A percentile compares a stretch with the other conserved stretches of the same genome.
Evolutionary conservation across 2,329 filamentous ascomycete species (phyloP).

Genomic region (Ophiobolus disseminans): DNA sequence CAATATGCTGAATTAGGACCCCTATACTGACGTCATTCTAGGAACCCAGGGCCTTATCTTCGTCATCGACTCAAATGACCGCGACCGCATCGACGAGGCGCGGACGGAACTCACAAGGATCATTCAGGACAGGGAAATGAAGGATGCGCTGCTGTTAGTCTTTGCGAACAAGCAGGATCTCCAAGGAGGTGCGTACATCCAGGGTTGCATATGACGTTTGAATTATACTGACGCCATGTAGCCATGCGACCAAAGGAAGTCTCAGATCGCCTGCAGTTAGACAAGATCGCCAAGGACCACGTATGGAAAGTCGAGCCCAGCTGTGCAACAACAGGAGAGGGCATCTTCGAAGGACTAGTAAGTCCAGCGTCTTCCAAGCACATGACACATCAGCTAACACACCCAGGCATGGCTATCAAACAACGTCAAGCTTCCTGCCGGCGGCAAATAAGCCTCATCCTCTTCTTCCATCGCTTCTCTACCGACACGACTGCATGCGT

Average conservation of each 20-base stretch:
- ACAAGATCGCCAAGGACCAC: slow-evolving; percentile 60
- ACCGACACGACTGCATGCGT: slow-evolving; percentile 46
- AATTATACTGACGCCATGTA: slow-evolving; percentile 29
- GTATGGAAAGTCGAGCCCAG: slow-evolving; percentile 63
- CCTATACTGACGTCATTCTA: slow-evolving; percentile 22
- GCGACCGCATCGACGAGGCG: slow-evolving; percentile 96
- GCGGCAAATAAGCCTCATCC: slow-evolving; percentile 40
- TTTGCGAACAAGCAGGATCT: slow-evolving; percentile 99
- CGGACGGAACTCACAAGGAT: slow-evolving; percentile 96
- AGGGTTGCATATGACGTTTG: neutral
- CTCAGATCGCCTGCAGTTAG: slow-evolving; percentile 56
- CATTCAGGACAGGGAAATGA: slow-evolving; percentile 98
- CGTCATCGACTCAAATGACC: slow-evolving; percentile 98
- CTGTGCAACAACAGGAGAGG: slow-evolving; percentile 61
- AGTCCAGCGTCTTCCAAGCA: slow-evolving; percentile 8
- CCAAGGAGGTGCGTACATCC: slow-evolving; percentile 71
- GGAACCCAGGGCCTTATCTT: slow-evolving; percentile 99
- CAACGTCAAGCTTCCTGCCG: slow-evolving; percentile 56
- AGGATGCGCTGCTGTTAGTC: slow-evolving; percentile 93
- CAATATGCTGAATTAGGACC: no score
- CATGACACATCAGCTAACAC: slow-evolving; percentile 13
- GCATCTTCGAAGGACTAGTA: slow-evolving; percentile 60
- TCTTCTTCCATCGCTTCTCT: slow-evolving; percentile 21
- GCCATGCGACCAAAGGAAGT: slow-evolving; percentile 60
- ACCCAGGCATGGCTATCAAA: slow-evolving; percentile 57